Percentiles rank a stretch among this genome's conserved stretches.
Evolutionary conservation across 2,329 filamentous ascomycete genomes (phyloP).

Genomic region (Alternaria panax): DNA sequence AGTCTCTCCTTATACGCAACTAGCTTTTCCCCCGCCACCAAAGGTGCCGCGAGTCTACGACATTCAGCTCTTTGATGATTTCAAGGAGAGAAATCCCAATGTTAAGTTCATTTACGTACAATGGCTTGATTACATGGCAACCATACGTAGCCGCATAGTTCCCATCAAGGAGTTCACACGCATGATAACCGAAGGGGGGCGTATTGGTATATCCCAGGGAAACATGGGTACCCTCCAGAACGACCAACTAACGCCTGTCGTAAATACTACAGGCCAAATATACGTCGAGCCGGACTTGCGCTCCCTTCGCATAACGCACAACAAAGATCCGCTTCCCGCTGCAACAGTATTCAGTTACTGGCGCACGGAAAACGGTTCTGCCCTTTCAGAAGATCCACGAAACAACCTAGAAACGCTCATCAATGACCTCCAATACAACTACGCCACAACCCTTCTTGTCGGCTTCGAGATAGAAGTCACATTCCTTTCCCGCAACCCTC

Average conservation of each 20-base stretch:
- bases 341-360: constrained; percentile 74
- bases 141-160: constrained; percentile 70
- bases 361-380: constrained; percentile 61
- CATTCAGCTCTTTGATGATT: constrained; percentile 53
- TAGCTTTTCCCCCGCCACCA: constrained; percentile 40
- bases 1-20: constrained; percentile 23
- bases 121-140: constrained; percentile 81
- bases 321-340: constrained; percentile 58
- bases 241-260: constrained; percentile 64
- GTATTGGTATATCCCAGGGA: constrained; percentile 69
- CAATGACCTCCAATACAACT: constrained; percentile 58
- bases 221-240: constrained; percentile 72
- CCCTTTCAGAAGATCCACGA: constrained; percentile 67
- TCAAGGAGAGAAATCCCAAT: constrained; percentile 59
- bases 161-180: constrained; percentile 61
- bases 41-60: constrained; percentile 45
- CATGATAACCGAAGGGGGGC: constrained; percentile 43
- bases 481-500: constrained; percentile 63
- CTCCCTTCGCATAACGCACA: constrained; percentile 64
- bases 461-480: constrained; percentile 86
- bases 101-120: constrained; percentile 75
- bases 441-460: constrained; percentile 66
- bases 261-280: constrained; percentile 69
- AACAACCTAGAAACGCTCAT: constrained; percentile 57
- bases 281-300: constrained; percentile 70